phyloP scores from a whole-genome alignment of 768 basidiomycete genomes.

The Suillus paluster region DNA sequence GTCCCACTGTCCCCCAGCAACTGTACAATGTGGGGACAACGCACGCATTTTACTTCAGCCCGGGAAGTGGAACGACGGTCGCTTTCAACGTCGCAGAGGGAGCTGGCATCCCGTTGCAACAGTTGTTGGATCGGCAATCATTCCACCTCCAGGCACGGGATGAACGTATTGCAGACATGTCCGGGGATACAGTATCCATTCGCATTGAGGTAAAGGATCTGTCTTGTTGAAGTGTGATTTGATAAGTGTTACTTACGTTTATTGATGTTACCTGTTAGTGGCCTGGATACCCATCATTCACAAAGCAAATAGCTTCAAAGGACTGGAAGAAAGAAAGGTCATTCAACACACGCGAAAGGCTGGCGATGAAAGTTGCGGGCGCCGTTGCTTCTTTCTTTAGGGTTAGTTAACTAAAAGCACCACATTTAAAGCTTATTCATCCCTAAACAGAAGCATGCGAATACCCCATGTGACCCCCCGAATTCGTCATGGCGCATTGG shows the following conservation, averaged over 20 bases:
- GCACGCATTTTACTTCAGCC: constrained; percentile 3
- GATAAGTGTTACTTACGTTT: constrained; percentile 7
- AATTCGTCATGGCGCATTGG: constrained; percentile 28
- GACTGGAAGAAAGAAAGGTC: constrained; percentile 75
- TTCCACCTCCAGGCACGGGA: constrained; percentile 57
- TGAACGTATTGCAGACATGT: constrained; percentile 59
- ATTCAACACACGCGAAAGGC: constrained; percentile 73
- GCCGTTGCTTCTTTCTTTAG: constrained; percentile 68
- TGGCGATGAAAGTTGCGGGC: constrained; percentile 77
- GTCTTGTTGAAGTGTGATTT: constrained; percentile 6
- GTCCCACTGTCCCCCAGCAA: constrained; percentile 27
- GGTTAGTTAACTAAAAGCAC: constrained; percentile 35
- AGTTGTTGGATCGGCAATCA: constrained; percentile 62
- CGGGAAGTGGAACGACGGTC: constrained; percentile 53
- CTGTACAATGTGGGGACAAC: constrained; percentile 23
- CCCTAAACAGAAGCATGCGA: constrained; percentile 17
- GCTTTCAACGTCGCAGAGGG: constrained; percentile 60
- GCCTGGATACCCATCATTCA: constrained; percentile 79
- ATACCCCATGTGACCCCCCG: constrained; percentile 15
- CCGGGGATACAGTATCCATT: constrained; percentile 77
- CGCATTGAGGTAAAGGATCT: constrained; percentile 59
- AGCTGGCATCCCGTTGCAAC: constrained; percentile 62
- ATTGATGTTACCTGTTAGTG: constrained; percentile 49
- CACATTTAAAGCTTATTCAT: constrained; percentile 15
- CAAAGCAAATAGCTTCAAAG: constrained; percentile 75